Percentiles rank a stretch among this genome's conserved stretches.
Evolutionary conservation across 108 stramenopile genomes (phyloP).

Genomic region (Ochromonas danica): DNA sequence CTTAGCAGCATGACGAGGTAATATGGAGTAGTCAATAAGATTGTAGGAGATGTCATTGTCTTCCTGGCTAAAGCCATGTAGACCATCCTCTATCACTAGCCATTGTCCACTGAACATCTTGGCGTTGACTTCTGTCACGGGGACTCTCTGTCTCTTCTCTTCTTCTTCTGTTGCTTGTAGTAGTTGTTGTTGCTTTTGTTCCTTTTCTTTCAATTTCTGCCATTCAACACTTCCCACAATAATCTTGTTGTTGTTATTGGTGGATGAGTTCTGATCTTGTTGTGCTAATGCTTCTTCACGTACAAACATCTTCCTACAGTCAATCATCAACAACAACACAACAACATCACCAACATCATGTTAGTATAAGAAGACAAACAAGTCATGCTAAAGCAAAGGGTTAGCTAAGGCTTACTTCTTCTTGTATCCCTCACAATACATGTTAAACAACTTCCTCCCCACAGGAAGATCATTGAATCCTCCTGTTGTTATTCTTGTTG

Average conservation of each 20-base stretch:
- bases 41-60: no score
- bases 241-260: not conserved
- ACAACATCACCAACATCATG: not conserved
- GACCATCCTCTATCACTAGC: no score
- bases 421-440: not conserved
- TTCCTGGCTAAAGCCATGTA: no score
- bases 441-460: not conserved
- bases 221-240: no score
- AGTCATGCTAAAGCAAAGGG: not conserved
- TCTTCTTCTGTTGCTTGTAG: no score
- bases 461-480: constrained; percentile 3
- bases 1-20: not conserved
- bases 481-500: not conserved
- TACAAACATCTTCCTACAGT: not conserved
- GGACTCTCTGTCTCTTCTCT: no score
- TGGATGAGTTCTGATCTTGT: not conserved
- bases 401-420: not conserved
- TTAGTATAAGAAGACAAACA: not conserved
- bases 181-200: no score
- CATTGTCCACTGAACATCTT: no score
- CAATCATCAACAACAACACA: not conserved
- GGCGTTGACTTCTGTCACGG: no score
- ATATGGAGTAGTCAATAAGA: no score
- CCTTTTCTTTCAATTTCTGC: no score
- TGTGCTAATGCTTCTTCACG: not conserved